These are phyloP conservation scores for Aureobasidium sp. DNA, from an alignment of 2,329 filamentous ascomycete species.

Conservation along the genomic window DNA sequence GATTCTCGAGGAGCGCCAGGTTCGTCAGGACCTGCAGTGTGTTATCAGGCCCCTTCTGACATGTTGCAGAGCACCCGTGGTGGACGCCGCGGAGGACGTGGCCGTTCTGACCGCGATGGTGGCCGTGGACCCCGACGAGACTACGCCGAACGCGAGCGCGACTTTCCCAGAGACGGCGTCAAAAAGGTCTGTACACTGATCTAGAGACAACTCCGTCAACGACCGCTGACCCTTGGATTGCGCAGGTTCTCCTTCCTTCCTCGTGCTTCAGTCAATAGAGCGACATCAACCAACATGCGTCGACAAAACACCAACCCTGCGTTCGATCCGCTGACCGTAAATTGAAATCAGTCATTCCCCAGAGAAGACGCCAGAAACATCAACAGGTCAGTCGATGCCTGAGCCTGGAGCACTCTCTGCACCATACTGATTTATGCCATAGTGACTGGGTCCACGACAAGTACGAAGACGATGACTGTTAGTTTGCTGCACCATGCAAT, in stretches of 20 bases:
- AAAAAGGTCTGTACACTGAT: constrained; percentile 62
- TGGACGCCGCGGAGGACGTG: constrained; percentile 20
- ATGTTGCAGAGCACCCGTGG: constrained; percentile 17
- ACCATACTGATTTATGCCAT: constrained; percentile 19
- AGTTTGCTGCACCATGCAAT: constrained; percentile 18
- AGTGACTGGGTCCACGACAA: constrained; percentile 95
- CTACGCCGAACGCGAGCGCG: constrained; percentile 45
- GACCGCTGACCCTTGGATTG: constrained; percentile 13
- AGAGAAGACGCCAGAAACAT: constrained; percentile 57
- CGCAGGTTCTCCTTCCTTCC: constrained; percentile 19
- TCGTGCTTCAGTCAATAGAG: constrained; percentile 22
- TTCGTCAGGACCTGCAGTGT: constrained; percentile 28
- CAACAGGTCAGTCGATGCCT: constrained; percentile 54
- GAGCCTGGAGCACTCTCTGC: background rate
- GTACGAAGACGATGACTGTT: constrained; percentile 65
- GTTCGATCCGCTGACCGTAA: constrained; percentile 30
- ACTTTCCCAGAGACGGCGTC: constrained; percentile 72
- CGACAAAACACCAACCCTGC: constrained; percentile 8
- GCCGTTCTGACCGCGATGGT: constrained; percentile 21
- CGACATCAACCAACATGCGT: constrained; percentile 21
- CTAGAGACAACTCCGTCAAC: background rate
- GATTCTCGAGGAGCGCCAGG: constrained; percentile 55
- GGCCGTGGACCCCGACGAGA: constrained; percentile 21
- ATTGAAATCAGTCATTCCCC: constrained; percentile 28
- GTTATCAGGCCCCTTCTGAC: background rate